These are phyloP conservation scores for Blastomyces percursus DNA, from an alignment of 2,329 filamentous ascomycete species.

Conservation along the genomic window DNA sequence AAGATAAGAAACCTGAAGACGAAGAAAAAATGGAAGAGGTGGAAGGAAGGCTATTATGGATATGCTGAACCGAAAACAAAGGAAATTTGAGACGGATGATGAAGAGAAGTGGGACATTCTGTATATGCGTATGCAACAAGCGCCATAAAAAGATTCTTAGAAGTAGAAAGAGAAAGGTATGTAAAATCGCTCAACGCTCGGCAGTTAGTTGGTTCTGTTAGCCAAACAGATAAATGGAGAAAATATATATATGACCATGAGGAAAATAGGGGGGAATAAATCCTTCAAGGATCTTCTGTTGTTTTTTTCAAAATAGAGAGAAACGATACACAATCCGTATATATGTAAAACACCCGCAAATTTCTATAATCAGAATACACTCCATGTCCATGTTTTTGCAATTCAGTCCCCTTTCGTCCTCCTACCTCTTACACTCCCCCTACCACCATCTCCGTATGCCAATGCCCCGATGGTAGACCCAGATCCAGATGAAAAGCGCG, in stretches of 20 bases:
- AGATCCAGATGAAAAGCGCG: background rate
- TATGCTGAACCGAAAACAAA: background rate
- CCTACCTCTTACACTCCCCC: background rate
- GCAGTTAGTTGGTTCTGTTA: background rate
- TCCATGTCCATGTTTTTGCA: background rate
- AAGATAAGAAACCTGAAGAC: background rate
- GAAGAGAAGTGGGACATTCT: background rate
- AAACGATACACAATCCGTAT: background rate
- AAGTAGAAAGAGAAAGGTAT: background rate
- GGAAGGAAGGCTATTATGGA: background rate
- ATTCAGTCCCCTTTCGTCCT: background rate
- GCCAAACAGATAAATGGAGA: background rate
- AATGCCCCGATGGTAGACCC: background rate
- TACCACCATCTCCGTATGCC: no score
- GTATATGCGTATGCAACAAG: background rate
- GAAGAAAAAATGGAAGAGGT: background rate
- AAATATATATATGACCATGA: background rate
- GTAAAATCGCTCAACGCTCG: background rate
- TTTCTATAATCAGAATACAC: background rate
- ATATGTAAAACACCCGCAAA: background rate
- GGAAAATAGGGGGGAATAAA: background rate
- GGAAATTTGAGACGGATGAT: background rate
- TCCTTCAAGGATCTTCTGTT: background rate
- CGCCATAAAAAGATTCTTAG: background rate
- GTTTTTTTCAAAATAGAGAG: background rate